These are phyloP conservation scores for Calonectria fujianensis DNA, from an alignment of 2,329 filamentous ascomycete genomes.

Conservation along the genomic window DNA sequence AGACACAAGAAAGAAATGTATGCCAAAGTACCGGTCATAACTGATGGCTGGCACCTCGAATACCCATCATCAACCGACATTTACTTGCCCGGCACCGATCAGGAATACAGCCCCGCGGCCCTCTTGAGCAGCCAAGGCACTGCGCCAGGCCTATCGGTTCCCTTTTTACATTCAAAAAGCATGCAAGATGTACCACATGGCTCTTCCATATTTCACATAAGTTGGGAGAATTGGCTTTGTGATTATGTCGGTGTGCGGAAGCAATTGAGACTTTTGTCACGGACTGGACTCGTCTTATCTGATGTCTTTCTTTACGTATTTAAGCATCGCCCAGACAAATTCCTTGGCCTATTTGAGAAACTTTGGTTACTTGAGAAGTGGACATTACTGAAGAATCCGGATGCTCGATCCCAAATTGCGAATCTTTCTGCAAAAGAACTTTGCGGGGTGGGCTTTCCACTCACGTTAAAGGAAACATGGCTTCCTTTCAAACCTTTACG, in stretches of 20 bases:
- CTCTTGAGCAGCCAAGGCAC: background rate
- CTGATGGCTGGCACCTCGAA: background rate
- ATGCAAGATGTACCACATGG: background rate
- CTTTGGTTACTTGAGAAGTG: slow-evolving; percentile 38
- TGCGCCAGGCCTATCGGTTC: background rate
- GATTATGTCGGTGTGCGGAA: slow-evolving; percentile 31
- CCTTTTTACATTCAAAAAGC: background rate
- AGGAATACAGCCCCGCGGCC: slow-evolving; percentile 32
- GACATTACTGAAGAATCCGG: background rate
- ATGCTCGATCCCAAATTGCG: slow-evolving; percentile 9
- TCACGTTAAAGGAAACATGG: slow-evolving; percentile 34
- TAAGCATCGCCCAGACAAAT: slow-evolving; percentile 9
- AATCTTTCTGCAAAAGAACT: slow-evolving; percentile 20
- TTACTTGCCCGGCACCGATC: slow-evolving; percentile 32
- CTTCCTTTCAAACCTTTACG: slow-evolving; percentile 30
- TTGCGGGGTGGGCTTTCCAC: slow-evolving; percentile 31
- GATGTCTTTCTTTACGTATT: slow-evolving; percentile 37
- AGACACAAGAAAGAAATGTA: background rate
- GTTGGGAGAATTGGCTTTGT: slow-evolving; percentile 38
- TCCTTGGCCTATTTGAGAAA: slow-evolving; percentile 41
- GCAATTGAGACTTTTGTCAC: slow-evolving; percentile 34
- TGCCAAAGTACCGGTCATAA: slow-evolving; percentile 1
- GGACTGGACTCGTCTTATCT: slow-evolving; percentile 2
- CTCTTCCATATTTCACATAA: background rate
- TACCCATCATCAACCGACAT: slow-evolving; percentile 13